A percentile compares a stretch with the other conserved stretches of the same genome.
Conservation (phyloP, 139 green algal species). For the Chlorella sp. region DNA sequence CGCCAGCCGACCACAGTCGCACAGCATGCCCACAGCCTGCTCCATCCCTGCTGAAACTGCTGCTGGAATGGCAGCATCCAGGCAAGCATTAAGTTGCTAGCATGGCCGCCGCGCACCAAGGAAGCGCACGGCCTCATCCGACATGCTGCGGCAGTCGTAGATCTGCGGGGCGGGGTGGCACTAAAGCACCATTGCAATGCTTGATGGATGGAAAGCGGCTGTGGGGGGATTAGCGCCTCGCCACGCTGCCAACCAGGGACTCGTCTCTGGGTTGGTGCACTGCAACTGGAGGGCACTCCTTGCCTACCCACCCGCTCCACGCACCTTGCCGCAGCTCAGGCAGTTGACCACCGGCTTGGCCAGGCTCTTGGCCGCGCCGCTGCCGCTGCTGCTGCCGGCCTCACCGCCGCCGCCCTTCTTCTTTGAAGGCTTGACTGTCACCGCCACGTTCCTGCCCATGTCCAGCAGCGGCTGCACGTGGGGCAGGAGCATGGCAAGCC, state of each 20-base stretch:
- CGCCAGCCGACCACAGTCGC: too few species aligned
- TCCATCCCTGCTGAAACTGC: not conserved
- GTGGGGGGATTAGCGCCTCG: too few species aligned
- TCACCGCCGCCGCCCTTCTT: not conserved
- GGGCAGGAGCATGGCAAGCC: too few species aligned
- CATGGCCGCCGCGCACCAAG: conserved; percentile 50
- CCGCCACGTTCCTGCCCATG: conserved; percentile 35
- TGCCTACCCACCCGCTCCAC: too few species aligned
- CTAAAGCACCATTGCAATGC: too few species aligned
- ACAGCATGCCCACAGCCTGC: not conserved
- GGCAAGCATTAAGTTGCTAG: not conserved
- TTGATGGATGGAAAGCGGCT: too few species aligned
- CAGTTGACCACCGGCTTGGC: conserved; percentile 81
- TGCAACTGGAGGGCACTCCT: too few species aligned
- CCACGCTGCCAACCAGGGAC: too few species aligned
- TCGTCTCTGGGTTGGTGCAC: too few species aligned
- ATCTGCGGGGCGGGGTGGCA: conserved; percentile 42
- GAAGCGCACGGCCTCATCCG: conserved; percentile 67
- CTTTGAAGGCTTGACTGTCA: conserved; percentile 4
- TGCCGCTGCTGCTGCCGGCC: not conserved
- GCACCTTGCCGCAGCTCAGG: conserved; percentile 80
- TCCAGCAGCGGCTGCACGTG: not conserved
- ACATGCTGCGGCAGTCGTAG: conserved; percentile 73
- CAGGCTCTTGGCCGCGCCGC: conserved; percentile 3
- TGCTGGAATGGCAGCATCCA: too few species aligned